Evolutionary conservation across 225 moss, liverwort and hornwort species (phyloP).

Genomic region (Lunularia cruciata): DNA sequence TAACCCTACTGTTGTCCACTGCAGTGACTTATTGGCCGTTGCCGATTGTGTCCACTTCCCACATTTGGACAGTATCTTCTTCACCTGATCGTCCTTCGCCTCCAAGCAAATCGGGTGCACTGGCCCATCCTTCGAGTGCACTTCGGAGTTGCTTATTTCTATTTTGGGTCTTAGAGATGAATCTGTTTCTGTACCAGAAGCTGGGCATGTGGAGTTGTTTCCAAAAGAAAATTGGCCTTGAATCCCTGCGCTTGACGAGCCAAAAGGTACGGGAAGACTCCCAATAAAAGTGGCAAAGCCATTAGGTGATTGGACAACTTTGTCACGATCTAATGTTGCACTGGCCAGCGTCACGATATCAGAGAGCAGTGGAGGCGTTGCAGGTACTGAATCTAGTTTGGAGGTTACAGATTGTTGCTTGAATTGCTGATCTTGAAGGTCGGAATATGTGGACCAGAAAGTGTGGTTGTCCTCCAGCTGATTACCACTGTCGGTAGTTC

Average conservation of each 20-base stretch:
- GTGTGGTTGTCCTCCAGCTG: constrained; percentile 6
- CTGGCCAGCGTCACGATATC: constrained; percentile 21
- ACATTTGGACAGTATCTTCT: constrained; percentile 27
- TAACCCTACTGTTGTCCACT: constrained; percentile 22
- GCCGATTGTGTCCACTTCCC: constrained; percentile 24
- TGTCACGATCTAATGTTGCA: constrained; percentile 1
- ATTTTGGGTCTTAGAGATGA: constrained; percentile 21
- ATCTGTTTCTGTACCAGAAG: background rate
- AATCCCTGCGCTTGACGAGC: background rate
- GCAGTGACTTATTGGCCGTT: constrained; percentile 12
- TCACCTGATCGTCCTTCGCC: constrained; percentile 29
- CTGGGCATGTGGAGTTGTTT: constrained; percentile 4
- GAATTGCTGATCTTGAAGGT: background rate
- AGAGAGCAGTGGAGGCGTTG: constrained; percentile 24
- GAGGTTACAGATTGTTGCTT: constrained; percentile 2
- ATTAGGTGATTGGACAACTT: constrained; percentile 6
- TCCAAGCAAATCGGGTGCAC: background rate
- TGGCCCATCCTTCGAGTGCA: background rate
- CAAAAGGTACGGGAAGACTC: constrained; percentile 11
- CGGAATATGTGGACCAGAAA: constrained; percentile 20
- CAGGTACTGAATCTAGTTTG: constrained; percentile 27
- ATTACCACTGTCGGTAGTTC: background rate
- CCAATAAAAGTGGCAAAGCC: constrained; percentile 20
- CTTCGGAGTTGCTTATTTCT: constrained; percentile 1
- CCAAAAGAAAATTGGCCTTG: constrained; percentile 16